Evolutionary conservation across 2,329 filamentous ascomycete species (phyloP), one percentile per base, ranked within the genome.

Genomic region (Aureobasidium subglaciale): DNA sequence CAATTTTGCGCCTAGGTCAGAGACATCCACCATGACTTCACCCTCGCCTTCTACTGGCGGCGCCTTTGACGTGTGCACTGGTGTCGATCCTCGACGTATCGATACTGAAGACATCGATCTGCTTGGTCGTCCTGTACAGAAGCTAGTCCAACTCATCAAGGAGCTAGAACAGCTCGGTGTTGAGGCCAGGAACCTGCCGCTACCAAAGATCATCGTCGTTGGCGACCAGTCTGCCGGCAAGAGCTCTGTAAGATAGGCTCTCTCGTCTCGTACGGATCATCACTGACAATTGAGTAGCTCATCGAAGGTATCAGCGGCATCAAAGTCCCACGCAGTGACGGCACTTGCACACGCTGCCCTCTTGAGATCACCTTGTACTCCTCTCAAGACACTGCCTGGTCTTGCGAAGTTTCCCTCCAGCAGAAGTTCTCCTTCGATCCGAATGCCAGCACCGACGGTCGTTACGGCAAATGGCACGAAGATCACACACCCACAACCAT

Each of bases 191-290:
- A 64, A 74, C 0, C 80, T 89, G 0, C 80, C 82, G 0, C 73
- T 95, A 0, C 89, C 90, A 0, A 88, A 90, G 62, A 83, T 95
- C 9, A 87, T 92, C 5, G 81, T 95, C 0, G 83, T 95, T 0
- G 90, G 90, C 0, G 90, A 95, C 46, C 90, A 96, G 64, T 88
- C 83, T 0, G 86, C 89, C 0, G 91, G 90, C 0, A 96, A 96
- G 66, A 90, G 85, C 0, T 90, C 78, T 0, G 65, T 81, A 84
- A 11, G 84, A 81, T 0, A 79, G 87, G n/a, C 15, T 7, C 5
- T 18, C 24, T 20, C 43, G 76, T 79, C n/a, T 13, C 27, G 9
- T 22, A 27, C 27, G 10, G 11, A 8, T 2, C 13, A 10, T 27
- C 20, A 18, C 56, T 58, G n/a, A 55, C 30, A 8, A n/a, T 15